Evolutionary conservation across 352 stramenopile genomes (phyloP).

Genomic region (Poterioochromonas sp.): DNA sequence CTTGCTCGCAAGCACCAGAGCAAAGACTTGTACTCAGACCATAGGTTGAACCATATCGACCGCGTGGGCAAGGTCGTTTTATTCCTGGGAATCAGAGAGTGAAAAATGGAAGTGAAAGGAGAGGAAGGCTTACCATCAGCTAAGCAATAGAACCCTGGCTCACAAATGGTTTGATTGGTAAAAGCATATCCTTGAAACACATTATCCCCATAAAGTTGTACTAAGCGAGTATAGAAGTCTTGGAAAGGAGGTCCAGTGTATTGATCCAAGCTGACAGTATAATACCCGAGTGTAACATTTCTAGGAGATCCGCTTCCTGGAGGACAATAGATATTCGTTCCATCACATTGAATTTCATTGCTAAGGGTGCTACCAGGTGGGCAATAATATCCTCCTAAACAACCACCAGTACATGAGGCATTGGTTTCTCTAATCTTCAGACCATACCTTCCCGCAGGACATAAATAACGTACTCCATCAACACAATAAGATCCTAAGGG

Average conservation of each 20-base stretch:
- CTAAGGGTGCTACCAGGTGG: neutral
- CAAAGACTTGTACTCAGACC: constrained; percentile 56
- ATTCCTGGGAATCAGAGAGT: neutral
- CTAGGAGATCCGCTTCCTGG: constrained; percentile 52
- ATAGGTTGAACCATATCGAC: constrained; percentile 61
- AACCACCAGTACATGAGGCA: neutral
- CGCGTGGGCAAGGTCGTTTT: constrained; percentile 35
- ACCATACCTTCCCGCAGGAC: neutral
- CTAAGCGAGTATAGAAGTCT: neutral
- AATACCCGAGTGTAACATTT: constrained; percentile 55
- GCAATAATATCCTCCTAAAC: constrained; percentile 6
- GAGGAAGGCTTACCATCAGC: neutral
- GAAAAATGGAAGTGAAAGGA: neutral
- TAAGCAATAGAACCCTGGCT: constrained; percentile 41
- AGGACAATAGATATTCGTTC: constrained; percentile 51
- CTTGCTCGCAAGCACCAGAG: constrained; percentile 55
- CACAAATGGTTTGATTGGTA: constrained; percentile 41
- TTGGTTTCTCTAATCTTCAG: neutral
- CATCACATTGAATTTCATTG: constrained; percentile 40
- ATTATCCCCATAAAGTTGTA: neutral
- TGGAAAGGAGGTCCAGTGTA: neutral
- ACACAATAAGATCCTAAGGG: neutral
- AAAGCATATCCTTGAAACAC: constrained; percentile 27
- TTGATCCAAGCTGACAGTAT: constrained; percentile 46
- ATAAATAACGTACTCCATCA: neutral